These are phyloP conservation scores for Chalciporus pseudorubinellus DNA, from an alignment of 768 basidiomycete genomes.

Conservation along the genomic window DNA sequence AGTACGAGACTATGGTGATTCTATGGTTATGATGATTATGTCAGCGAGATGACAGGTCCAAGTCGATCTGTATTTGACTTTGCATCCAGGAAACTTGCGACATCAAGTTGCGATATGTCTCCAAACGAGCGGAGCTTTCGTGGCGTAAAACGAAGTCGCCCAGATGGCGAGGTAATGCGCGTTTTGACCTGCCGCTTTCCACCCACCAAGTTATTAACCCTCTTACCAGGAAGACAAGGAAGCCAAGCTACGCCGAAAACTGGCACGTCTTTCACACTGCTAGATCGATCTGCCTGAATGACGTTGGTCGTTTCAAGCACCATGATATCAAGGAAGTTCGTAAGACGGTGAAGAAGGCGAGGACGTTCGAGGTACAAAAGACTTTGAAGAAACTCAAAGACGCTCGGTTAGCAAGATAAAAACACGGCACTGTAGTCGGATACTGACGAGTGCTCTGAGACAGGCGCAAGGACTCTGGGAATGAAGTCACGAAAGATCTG, in stretches of 20 bases:
- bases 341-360: conserved; percentile 79
- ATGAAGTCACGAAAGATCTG: conserved; percentile 44
- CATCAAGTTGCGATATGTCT: conserved; percentile 11
- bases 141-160: conserved; percentile 46
- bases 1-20: not conserved
- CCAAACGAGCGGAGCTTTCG: conserved; percentile 6
- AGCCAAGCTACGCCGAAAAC: conserved; percentile 48
- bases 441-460: conserved; percentile 1
- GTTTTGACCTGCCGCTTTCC: not conserved
- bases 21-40: conserved; percentile 21
- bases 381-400: conserved; percentile 79
- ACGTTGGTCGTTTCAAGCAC: conserved; percentile 47
- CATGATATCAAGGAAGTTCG: conserved; percentile 70
- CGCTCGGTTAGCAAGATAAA: conserved; percentile 45
- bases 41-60: conserved; percentile 15
- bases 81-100: not conserved
- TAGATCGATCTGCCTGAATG: conserved; percentile 9
- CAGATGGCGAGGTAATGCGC: conserved; percentile 33
- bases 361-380: conserved; percentile 76
- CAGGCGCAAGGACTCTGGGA: conserved; percentile 38
- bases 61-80: not conserved
- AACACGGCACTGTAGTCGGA: not conserved
- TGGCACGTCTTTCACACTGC: conserved; percentile 42
- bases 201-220: conserved; percentile 3
- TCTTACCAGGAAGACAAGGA: conserved; percentile 38